Evolutionary conservation across 208 protist genomes (phyloP).

Genomic region (Herpetomonas samuelpessoai): DNA sequence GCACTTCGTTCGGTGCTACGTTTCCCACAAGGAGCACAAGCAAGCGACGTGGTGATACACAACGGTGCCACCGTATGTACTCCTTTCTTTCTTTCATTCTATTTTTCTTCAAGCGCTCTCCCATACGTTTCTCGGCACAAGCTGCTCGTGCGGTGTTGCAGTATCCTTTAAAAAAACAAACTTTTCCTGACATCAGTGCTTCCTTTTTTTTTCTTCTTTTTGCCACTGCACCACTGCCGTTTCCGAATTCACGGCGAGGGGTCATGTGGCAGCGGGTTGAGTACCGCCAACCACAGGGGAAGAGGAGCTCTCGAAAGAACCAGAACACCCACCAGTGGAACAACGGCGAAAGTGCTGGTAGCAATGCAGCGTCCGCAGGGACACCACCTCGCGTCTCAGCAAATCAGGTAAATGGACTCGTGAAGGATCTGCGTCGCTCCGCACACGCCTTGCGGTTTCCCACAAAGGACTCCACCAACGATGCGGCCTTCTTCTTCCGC

Average conservation of each 20-base stretch:
- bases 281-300: background rate
- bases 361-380: background rate
- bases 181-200: background rate
- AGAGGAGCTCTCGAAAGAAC: background rate
- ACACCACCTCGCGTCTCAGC: background rate
- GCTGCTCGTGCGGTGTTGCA: too few relatives aligned
- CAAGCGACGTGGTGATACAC: too few relatives aligned
- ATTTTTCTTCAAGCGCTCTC: too few relatives aligned
- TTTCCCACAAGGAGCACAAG: too few relatives aligned
- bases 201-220: constrained; percentile 1
- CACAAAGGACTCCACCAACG: background rate
- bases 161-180: too few relatives aligned
- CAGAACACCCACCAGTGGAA: background rate
- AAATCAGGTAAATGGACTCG: constrained; percentile 10
- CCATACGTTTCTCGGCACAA: background rate
- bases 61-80: too few relatives aligned
- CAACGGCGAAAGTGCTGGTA: background rate
- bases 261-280: background rate
- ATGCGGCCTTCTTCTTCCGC: constrained; percentile 6
- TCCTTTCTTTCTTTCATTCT: too few relatives aligned
- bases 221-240: too few relatives aligned
- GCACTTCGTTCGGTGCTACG: too few relatives aligned
- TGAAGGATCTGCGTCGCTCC: constrained; percentile 19
- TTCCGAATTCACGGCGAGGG: background rate
- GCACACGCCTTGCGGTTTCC: background rate